Conservation (phyloP, 2,329 filamentous ascomycete species). For the Neurospora sp. region DNA sequence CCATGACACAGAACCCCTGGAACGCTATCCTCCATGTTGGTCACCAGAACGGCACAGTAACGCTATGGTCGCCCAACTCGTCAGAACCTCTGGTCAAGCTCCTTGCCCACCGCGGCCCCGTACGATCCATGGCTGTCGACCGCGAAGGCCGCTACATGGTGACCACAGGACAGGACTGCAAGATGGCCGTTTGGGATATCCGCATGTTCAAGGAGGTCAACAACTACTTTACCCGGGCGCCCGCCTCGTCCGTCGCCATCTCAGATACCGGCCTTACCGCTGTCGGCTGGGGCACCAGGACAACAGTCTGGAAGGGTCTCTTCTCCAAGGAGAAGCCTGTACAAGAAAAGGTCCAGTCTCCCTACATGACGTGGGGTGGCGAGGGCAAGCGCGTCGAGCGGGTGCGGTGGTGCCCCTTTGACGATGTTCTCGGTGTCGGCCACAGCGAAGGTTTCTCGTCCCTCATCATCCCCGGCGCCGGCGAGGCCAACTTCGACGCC, state of each 20-base stretch:
- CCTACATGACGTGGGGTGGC: slow-evolving; percentile 89
- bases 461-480: slow-evolving; percentile 86
- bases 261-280: slow-evolving; percentile 83
- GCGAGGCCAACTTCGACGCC: slow-evolving; percentile 92
- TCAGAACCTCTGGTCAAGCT: slow-evolving; percentile 82
- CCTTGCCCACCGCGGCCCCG: slow-evolving; percentile 79
- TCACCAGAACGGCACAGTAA: slow-evolving; percentile 90
- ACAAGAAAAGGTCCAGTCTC: slow-evolving; percentile 72
- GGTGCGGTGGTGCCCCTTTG: slow-evolving; percentile 86
- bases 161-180: slow-evolving; percentile 77
- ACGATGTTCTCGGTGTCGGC: slow-evolving; percentile 80
- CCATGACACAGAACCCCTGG: slow-evolving; percentile 79
- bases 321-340: slow-evolving; percentile 64
- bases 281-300: slow-evolving; percentile 82
- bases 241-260: slow-evolving; percentile 75
- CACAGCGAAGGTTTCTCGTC: slow-evolving; percentile 83
- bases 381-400: slow-evolving; percentile 74
- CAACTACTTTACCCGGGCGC: slow-evolving; percentile 74
- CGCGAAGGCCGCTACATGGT: slow-evolving; percentile 94
- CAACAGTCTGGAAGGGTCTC: slow-evolving; percentile 83
- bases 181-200: slow-evolving; percentile 94
- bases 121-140: slow-evolving; percentile 76
- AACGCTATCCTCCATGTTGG: slow-evolving; percentile 90
- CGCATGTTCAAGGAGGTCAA: slow-evolving; percentile 90
- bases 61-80: slow-evolving; percentile 90